A percentile compares a stretch with the other conserved stretches of the same genome.
Conservation (phyloP, 768 basidiomycete species). For the Lepiota subincarnata region DNA sequence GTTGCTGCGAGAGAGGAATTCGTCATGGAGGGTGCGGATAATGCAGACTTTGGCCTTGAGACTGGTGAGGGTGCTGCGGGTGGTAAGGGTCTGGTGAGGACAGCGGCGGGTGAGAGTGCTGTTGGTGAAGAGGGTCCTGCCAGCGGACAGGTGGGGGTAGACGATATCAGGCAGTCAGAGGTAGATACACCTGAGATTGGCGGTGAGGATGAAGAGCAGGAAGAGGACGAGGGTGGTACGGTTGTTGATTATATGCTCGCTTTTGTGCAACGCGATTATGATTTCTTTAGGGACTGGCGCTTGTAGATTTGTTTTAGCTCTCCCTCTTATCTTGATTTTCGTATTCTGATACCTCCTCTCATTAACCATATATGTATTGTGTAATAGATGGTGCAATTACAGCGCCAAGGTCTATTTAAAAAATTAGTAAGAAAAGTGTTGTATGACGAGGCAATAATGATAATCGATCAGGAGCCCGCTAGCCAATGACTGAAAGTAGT, state of each 20-base stretch:
- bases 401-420: background rate
- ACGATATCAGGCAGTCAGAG: constrained; percentile 24
- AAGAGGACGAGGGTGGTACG: constrained; percentile 63
- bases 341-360: background rate
- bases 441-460: too few species aligned
- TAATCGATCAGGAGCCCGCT: too few species aligned
- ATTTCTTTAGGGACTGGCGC: constrained; percentile 70
- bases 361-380: constrained; percentile 1
- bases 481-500: too few species aligned
- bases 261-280: constrained; percentile 53
- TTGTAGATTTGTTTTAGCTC: constrained; percentile 27
- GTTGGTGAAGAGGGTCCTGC: background rate
- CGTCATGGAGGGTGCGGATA: constrained; percentile 71
- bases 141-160: background rate
- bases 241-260: constrained; percentile 83
- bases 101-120: background rate
- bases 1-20: constrained; percentile 73
- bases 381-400: background rate
- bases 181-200: constrained; percentile 20
- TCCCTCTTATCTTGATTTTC: constrained; percentile 1
- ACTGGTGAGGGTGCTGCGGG: constrained; percentile 13
- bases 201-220: constrained; percentile 35
- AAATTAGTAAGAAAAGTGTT: too few species aligned
- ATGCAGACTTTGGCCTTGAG: constrained; percentile 63
- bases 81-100: background rate